Percentiles rank a stretch among this genome's conserved stretches.
phyloP scores from a whole-genome alignment of 768 basidiomycete species.

The Tubosaeta sp. region DNA sequence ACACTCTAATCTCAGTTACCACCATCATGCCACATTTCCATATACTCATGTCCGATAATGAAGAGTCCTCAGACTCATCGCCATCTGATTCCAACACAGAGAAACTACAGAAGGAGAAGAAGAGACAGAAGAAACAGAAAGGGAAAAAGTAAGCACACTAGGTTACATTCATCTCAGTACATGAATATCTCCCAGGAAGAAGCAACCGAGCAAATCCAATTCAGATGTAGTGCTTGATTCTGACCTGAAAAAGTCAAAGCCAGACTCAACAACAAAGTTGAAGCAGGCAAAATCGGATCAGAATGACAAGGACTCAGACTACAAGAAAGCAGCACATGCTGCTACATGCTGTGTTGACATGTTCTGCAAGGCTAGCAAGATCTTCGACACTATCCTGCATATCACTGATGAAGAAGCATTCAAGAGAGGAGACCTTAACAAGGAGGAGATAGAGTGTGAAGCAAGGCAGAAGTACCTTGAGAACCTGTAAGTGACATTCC shows the following conservation, averaged over 20 bases:
- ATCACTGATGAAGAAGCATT: neutral
- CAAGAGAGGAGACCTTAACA: neutral
- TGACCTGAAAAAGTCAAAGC: neutral
- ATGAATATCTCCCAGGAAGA: neutral
- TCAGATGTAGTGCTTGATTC: neutral
- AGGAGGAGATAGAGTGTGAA: neutral
- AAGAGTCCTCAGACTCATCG: neutral
- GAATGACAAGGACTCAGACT: neutral
- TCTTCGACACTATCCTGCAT: neutral
- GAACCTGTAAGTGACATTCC: neutral
- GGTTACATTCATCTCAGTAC: neutral
- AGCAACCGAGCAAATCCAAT: neutral
- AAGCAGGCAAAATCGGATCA: neutral
- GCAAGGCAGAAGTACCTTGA: neutral
- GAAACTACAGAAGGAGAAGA: neutral
- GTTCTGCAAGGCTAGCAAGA: neutral
- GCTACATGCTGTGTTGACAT: neutral
- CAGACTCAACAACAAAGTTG: neutral
- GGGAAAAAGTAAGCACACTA: neutral
- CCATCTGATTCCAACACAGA: neutral
- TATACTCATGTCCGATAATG: neutral
- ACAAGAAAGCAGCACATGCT: neutral
- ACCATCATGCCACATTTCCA: neutral
- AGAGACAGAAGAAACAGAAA: neutral
- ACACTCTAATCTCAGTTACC: neutral